Evolutionary conservation across 176 grass and related monocot genomes (phyloP), one percentile per base, ranked within the genome.

Genomic region (Hyparrhenia diplandra): DNA sequence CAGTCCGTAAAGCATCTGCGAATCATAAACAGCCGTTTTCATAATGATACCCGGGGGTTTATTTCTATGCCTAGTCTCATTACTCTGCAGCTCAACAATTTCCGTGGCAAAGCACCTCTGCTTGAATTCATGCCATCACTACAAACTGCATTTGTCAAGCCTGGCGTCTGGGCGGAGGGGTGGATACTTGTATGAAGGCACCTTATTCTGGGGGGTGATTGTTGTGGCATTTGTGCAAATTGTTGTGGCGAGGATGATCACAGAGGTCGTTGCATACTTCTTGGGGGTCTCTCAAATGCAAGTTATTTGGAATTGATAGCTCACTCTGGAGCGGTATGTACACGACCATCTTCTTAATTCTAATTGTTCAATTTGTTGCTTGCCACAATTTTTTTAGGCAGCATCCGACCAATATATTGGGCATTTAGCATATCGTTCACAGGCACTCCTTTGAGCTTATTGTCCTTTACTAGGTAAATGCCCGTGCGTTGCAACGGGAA

Each of bases 101-200:
- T 34, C 5, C 18, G 0, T 1, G 76, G 40, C 11, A n/a, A 10
- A 23, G 28, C 12, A 63, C 76, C 76, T 49, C 32, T 78, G 28
- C 41, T 65, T 49, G 46, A 49, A 49, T 49, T 18, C 46, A 49
- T 18, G 46, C 46, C 46, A 49, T 49, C 46, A 49, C 16, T 62
- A 65, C 30, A 66, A 29, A 13, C 17, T 14, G 64, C 41, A 47
- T 14, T 66, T 16, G 7, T 62, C 24, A 64, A 79, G 21, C 27
- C 28, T 6, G 1, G 0, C 35, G 5, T 36, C 40, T 0, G 0
- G 1, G 1, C 11, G 39, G 35, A 5, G 39, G 10, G 0, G 18
- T 3, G 46, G 46, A 49, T 49, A 5, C 16, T 49, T 49, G 46
- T 6, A 18, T 49, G 46, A 5, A n/a, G 35, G 6, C 35, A 49